Evolutionary conservation across 2,329 filamentous ascomycete genomes (phyloP).

Genomic region (Nigrospora sphaerica): DNA sequence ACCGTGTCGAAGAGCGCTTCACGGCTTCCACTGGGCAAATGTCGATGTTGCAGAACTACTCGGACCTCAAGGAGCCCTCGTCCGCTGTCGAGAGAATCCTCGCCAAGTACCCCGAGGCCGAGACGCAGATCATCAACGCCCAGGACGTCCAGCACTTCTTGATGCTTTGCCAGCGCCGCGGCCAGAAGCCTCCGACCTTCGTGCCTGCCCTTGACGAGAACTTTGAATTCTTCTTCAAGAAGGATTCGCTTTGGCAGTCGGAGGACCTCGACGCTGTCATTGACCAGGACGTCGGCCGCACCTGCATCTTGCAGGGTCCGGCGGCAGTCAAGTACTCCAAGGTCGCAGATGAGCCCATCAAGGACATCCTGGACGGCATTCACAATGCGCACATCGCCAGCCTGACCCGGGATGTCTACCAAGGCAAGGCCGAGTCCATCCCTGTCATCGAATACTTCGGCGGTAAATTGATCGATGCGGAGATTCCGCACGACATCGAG

Average conservation of each 20-base stretch:
- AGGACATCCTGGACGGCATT: constrained; percentile 88
- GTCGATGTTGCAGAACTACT: constrained; percentile 83
- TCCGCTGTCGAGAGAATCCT: constrained; percentile 72
- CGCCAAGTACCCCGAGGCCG: constrained; percentile 75
- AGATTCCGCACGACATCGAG: constrained; percentile 71
- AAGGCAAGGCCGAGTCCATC: constrained; percentile 63
- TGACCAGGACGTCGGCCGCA: constrained; percentile 89
- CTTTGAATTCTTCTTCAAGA: constrained; percentile 99
- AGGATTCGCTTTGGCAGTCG: constrained; percentile 98
- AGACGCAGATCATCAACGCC: constrained; percentile 89
- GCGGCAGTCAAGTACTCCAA: constrained; percentile 88
- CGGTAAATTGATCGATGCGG: constrained; percentile 69
- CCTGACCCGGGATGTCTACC: constrained; percentile 75
- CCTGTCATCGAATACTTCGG: constrained; percentile 93
- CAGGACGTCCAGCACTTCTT: constrained; percentile 98
- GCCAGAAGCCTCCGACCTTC: constrained; percentile 95
- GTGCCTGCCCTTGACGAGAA: constrained; percentile 93
- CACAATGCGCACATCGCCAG: constrained; percentile 80
- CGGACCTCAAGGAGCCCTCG: constrained; percentile 80
- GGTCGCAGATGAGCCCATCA: constrained; percentile 84
- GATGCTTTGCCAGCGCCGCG: constrained; percentile 80
- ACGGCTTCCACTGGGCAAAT: constrained; percentile 63
- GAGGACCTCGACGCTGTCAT: constrained; percentile 96
- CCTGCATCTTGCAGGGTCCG: constrained; percentile 92
- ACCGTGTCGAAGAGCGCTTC: constrained; percentile 94